These are phyloP conservation scores for Vanilla planifolia DNA, from an alignment of 106 monocot species.

Conservation along the genomic window DNA sequence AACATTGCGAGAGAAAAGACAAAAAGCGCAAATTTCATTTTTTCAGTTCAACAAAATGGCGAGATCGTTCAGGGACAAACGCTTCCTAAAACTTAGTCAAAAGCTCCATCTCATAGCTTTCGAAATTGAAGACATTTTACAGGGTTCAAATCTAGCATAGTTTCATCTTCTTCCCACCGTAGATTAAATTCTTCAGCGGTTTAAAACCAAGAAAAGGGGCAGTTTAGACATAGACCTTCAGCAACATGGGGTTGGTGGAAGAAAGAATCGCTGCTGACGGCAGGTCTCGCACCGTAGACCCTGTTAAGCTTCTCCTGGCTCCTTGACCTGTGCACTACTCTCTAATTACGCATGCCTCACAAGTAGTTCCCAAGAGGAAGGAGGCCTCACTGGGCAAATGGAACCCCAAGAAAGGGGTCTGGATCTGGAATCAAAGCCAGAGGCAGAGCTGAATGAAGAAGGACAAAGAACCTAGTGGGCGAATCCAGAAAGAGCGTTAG, in stretches of 20 bases:
- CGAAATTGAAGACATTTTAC: not conserved
- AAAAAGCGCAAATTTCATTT: no score
- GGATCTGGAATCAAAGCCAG: not conserved
- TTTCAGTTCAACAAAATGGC: no score
- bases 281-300: not conserved
- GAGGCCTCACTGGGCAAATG: no score
- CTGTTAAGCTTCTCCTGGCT: not conserved
- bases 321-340: slow-evolving; percentile 2
- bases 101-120: not conserved
- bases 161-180: not conserved
- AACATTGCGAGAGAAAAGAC: no score
- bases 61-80: not conserved
- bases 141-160: not conserved
- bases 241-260: not conserved
- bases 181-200: not conserved
- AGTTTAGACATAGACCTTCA: slow-evolving; percentile 2
- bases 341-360: no score
- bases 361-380: no score
- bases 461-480: no score
- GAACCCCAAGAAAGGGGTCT: not conserved
- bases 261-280: not conserved
- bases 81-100: not conserved
- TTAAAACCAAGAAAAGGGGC: not conserved
- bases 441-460: not conserved
- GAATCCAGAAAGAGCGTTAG: no score